These are phyloP conservation scores for Cyclanthera cordifolia DNA, from an alignment of 306 rosid genomes.

Conservation along the genomic window DNA sequence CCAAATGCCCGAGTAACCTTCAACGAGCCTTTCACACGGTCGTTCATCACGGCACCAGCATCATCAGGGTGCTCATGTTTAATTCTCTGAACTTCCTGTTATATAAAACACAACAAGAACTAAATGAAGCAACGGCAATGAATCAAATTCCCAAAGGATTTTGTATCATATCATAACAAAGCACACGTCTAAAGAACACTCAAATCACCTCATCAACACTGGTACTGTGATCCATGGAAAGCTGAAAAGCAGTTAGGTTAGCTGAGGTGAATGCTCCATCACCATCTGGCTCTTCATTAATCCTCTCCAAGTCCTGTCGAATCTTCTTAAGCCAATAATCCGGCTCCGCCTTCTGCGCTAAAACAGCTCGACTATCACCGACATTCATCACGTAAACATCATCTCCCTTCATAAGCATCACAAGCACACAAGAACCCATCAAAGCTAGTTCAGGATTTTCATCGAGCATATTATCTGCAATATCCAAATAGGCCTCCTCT, in stretches of 20 bases:
- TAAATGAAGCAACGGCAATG: constrained; percentile 2
- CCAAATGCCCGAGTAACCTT: constrained; percentile 96
- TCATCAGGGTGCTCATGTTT: constrained; percentile 73
- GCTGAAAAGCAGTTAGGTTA: constrained; percentile 54
- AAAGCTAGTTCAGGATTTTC: constrained; percentile 89
- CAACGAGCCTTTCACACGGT: constrained; percentile 90
- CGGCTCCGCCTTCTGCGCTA: constrained; percentile 84
- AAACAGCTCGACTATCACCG: constrained; percentile 83
- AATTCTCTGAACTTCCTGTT: constrained; percentile 81
- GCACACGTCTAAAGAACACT: background rate
- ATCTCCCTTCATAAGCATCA: constrained; percentile 90
- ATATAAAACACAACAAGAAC: constrained; percentile 2
- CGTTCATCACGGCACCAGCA: constrained; percentile 63
- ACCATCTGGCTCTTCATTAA: constrained; percentile 75
- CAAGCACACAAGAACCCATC: constrained; percentile 99
- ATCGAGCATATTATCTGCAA: constrained; percentile 66
- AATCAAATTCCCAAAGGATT: background rate
- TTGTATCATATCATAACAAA: background rate
- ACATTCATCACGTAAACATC: constrained; percentile 92
- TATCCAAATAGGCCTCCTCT: constrained; percentile 73
- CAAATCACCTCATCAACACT: constrained; percentile 50
- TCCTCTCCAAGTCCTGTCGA: constrained; percentile 80
- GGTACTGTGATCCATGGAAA: constrained; percentile 85
- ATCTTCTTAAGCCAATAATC: constrained; percentile 90
- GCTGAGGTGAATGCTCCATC: constrained; percentile 41